These are phyloP conservation scores for Coprinopsis sp. DNA, from an alignment of 768 basidiomycete genomes.

Conservation along the genomic window DNA sequence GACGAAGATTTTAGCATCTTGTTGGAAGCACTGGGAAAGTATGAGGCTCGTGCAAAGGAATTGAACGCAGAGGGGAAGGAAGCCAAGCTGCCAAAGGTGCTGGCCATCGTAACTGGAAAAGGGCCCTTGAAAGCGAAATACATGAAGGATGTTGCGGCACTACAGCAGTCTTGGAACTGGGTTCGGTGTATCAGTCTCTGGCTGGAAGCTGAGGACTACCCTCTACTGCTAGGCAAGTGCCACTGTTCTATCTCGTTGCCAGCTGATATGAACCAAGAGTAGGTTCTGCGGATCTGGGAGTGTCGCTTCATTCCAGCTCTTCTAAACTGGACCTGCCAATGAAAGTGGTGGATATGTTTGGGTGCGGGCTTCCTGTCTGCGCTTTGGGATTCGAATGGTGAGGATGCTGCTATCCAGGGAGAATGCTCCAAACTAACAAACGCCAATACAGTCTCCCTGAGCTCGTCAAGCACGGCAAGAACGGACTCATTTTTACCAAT, in stretches of 20 bases:
- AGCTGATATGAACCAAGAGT: constrained; percentile 1
- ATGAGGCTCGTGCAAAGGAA: constrained; percentile 55
- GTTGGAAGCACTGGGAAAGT: constrained; percentile 64
- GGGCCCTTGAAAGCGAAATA: constrained; percentile 73
- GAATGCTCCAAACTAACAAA: background rate
- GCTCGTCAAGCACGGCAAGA: constrained; percentile 78
- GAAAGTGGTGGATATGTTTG: constrained; percentile 99
- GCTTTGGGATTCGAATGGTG: constrained; percentile 86
- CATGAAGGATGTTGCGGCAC: constrained; percentile 57
- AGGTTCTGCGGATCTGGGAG: constrained; percentile 90
- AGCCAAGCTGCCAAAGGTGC: constrained; percentile 59
- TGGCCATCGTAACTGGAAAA: constrained; percentile 88
- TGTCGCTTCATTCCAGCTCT: constrained; percentile 87
- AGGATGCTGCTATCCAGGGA: constrained; percentile 16
- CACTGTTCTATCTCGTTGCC: background rate
- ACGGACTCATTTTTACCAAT: constrained; percentile 75
- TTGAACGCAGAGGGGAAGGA: constrained; percentile 11
- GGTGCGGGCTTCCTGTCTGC: constrained; percentile 90
- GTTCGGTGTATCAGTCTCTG: constrained; percentile 81
- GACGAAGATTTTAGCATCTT: constrained; percentile 94
- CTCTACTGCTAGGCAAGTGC: constrained; percentile 67
- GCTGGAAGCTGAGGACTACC: constrained; percentile 90
- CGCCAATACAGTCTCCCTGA: constrained; percentile 63
- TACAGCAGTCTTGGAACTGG: constrained; percentile 69
- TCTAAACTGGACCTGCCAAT: constrained; percentile 92